phyloP scores from a whole-genome alignment of 116 monocot genomes.

The Phalaenopsis hybrid region DNA sequence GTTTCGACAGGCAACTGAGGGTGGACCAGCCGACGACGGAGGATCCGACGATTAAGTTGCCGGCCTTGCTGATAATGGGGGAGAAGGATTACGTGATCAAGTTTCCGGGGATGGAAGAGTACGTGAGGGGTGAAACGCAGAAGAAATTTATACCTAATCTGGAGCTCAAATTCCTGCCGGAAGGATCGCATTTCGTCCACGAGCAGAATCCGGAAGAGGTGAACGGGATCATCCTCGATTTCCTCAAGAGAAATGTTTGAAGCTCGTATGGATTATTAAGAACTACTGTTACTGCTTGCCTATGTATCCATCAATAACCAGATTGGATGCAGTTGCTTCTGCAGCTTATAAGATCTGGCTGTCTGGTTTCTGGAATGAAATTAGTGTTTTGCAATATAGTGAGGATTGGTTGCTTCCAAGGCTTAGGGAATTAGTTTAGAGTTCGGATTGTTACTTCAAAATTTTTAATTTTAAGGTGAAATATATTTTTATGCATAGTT shows the following conservation, averaged over 20 bases:
- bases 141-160: conserved; percentile 38
- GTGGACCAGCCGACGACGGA: background rate
- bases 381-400: too few relatives aligned
- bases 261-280: background rate
- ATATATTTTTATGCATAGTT: too few relatives aligned
- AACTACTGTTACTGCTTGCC: background rate
- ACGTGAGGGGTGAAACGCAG: conserved; percentile 31
- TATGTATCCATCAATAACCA: background rate
- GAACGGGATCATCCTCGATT: conserved; percentile 37
- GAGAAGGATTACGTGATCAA: conserved; percentile 59
- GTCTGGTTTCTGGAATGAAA: too few relatives aligned
- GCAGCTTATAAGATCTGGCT: too few relatives aligned
- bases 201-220: conserved; percentile 62
- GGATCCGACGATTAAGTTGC: conserved; percentile 42
- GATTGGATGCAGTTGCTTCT: background rate
- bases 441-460: too few relatives aligned
- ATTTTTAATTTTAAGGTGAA: too few relatives aligned
- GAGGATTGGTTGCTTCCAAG: too few relatives aligned
- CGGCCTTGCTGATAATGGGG: conserved; percentile 56
- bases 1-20: background rate
- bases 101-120: conserved; percentile 37
- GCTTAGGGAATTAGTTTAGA: too few relatives aligned
- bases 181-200: conserved; percentile 54
- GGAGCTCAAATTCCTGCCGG: conserved; percentile 36
- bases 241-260: conserved; percentile 25